These are phyloP conservation scores for Clarkia xantiana DNA, from an alignment of 345 rosid species.

Conservation along the genomic window DNA sequence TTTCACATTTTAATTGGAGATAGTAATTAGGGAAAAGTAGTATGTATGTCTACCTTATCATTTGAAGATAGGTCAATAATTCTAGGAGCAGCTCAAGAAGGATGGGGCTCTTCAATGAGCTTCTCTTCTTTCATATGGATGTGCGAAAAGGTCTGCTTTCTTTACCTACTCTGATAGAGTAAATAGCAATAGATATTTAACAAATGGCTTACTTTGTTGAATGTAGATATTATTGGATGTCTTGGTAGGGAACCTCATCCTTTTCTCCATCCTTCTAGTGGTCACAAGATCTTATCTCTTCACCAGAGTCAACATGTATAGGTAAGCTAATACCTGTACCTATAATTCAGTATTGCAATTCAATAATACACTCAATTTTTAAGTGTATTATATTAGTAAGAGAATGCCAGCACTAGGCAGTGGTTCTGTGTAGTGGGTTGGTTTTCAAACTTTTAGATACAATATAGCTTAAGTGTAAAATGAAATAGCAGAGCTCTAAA, in stretches of 20 bases:
- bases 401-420: no score
- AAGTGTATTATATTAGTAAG: no score
- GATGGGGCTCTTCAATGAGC: constrained; percentile 25
- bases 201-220: constrained; percentile 4
- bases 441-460: no score
- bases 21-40: not conserved
- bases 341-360: not conserved
- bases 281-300: constrained; percentile 25
- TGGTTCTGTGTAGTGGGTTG: no score
- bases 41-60: constrained; percentile 24
- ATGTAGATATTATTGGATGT: constrained; percentile 45
- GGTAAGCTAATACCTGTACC: not conserved
- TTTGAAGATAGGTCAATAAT: constrained; percentile 44
- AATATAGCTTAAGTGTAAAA: no score
- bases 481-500: no score
- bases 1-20: not conserved
- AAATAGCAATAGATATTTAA: not conserved
- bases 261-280: constrained; percentile 30
- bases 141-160: constrained; percentile 23
- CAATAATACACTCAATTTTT: no score
- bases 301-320: no score
- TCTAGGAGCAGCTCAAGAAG: constrained; percentile 24
- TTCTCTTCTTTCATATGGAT: constrained; percentile 19
- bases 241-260: constrained; percentile 42
- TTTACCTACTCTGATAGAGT: not conserved